Evolutionary conservation across 805 yeast species (phyloP), one percentile per base, ranked within the genome.

Genomic region (Metschnikowia picachoensis): DNA sequence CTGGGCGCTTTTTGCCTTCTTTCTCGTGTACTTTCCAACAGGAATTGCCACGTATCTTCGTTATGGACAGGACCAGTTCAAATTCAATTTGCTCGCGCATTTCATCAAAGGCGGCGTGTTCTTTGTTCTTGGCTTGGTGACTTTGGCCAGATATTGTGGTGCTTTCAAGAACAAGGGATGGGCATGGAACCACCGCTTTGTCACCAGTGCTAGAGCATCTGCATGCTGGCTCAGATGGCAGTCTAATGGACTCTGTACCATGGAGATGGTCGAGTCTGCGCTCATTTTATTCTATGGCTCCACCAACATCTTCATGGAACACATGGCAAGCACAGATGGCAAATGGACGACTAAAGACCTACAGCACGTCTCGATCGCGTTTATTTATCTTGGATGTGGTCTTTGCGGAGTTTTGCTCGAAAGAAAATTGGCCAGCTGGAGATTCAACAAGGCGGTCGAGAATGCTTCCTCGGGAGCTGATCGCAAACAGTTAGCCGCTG

Each of bases 101-200:
- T 88, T 89, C 76, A 92, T 92, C 64, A 92, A 92, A 66, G 99
- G 99, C 49, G 94, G 92, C 25, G 94, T 92, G 2, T 92, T 92
- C 61, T 74, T 89, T 48, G 52, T 74, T 5, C 68, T 86, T 34
- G 99, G 99, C 16, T 50, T 91, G 8, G 61, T 90, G 6, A 78
- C 95, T n/a, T 72, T 94, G 34, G 86, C 90, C 1, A 80, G 98
- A 56, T 91, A 87, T 65, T 81, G 89, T 57, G 99, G 99, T 3
- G 87, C 84, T 11, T 87, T 85, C 57, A 62, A 76, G 32, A 72
- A 77, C 46, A 70, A 76, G 47, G 98, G 98, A 16, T 84, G 95
- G 85, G 91, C 96, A 4, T 92, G 99, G 99, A 94, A 94, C 55
- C 62, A 59, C 40, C 57, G 53, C 47, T 58, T 55, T 33, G 47